A percentile compares a stretch with the other conserved stretches of the same genome.
Evolutionary conservation across 1,139 yeast genomes (phyloP).

Genomic region (Blastobotrys persicus): DNA sequence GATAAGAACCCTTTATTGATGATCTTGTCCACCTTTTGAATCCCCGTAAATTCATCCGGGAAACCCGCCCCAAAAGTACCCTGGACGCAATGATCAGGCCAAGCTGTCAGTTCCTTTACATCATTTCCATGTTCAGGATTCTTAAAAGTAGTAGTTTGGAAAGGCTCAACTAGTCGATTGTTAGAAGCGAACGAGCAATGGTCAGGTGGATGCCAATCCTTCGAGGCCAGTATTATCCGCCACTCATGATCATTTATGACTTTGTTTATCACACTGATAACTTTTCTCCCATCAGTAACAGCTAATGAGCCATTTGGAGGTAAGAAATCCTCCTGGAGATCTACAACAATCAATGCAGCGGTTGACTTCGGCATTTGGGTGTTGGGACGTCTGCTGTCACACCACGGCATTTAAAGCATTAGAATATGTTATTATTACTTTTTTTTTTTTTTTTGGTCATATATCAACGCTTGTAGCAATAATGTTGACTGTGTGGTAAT

Average conservation of each 20-base stretch:
- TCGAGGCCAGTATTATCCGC: constrained; percentile 66
- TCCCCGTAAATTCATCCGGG: constrained; percentile 37
- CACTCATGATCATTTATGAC: constrained; percentile 48
- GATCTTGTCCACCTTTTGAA: constrained; percentile 33
- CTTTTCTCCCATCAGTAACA: constrained; percentile 60
- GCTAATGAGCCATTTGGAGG: constrained; percentile 78
- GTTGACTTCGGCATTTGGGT: constrained; percentile 15
- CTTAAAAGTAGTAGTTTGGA: constrained; percentile 43
- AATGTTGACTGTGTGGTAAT: too few relatives aligned
- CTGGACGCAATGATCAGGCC: constrained; percentile 94
- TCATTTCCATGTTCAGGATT: constrained; percentile 48
- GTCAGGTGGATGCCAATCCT: constrained; percentile 84
- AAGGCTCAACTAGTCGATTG: constrained; percentile 53
- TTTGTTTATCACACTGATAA: constrained; percentile 51
- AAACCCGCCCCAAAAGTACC: constrained; percentile 62
- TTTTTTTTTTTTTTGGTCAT: too few relatives aligned
- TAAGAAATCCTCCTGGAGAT: constrained; percentile 81
- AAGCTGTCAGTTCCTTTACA: constrained; percentile 48
- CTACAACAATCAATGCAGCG: constrained; percentile 68
- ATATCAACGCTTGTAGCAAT: too few relatives aligned
- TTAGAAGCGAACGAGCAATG: constrained; percentile 82
- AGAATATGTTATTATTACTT: too few relatives aligned
- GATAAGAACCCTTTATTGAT: constrained; percentile 68
- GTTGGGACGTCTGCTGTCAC: too few relatives aligned
- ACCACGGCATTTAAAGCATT: too few relatives aligned